A percentile compares a stretch with the other conserved stretches of the same genome.
phyloP scores from a whole-genome alignment of 805 yeast genomes.

The Candida alai region DNA sequence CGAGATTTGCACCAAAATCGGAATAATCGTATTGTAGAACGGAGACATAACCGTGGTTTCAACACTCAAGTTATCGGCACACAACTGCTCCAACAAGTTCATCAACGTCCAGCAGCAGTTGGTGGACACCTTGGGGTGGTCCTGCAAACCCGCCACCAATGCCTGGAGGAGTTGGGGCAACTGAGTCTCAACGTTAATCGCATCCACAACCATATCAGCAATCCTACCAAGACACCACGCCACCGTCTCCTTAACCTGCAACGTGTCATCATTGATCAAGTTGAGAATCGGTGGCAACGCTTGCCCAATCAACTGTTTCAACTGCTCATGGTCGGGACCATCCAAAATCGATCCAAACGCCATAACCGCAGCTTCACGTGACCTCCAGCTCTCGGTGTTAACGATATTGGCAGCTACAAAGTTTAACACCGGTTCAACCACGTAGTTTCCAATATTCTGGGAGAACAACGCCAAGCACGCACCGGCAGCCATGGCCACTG shows the following conservation, averaged over 20 bases:
- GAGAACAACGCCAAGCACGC: conserved; percentile 94
- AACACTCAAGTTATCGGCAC: conserved; percentile 45
- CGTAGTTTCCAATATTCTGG: conserved; percentile 80
- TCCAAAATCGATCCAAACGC: conserved; percentile 96
- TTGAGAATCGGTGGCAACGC: conserved; percentile 77
- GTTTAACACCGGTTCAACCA: conserved; percentile 77
- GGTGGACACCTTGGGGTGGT: conserved; percentile 91
- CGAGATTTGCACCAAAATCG: conserved; percentile 65
- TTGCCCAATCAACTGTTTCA: conserved; percentile 66
- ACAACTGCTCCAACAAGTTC: conserved; percentile 82
- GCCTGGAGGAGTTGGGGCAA: conserved; percentile 73
- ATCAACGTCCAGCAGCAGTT: conserved; percentile 98
- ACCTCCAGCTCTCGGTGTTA: conserved; percentile 57
- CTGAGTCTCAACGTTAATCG: conserved; percentile 62
- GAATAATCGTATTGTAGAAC: conserved; percentile 67
- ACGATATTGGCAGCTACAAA: conserved; percentile 77
- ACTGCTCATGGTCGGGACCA: conserved; percentile 79
- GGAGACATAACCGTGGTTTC: conserved; percentile 65
- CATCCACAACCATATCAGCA: conserved; percentile 79
- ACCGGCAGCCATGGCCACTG: conserved; percentile 98
- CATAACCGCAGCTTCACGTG: conserved; percentile 97
- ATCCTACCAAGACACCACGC: conserved; percentile 98
- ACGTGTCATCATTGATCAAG: conserved; percentile 67
- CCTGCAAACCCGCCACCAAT: conserved; percentile 74
- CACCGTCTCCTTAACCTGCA: conserved; percentile 93